These are phyloP conservation scores for Myriosclerotinia curreyana DNA, from an alignment of 2,329 filamentous ascomycete species.

Conservation along the genomic window DNA sequence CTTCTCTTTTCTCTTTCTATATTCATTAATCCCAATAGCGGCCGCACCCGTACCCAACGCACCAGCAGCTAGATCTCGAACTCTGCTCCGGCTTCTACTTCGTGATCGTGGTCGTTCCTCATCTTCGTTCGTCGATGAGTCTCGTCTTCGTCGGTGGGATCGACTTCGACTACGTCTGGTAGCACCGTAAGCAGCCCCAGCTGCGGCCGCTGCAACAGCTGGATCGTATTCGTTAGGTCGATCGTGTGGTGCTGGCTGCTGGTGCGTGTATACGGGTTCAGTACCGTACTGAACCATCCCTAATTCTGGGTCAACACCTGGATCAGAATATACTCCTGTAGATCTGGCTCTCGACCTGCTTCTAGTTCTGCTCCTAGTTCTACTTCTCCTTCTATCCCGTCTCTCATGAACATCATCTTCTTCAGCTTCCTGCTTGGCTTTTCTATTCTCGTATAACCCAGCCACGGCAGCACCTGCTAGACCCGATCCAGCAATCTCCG, in stretches of 20 bases:
- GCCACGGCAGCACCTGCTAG: constrained; percentile 59
- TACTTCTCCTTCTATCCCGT: constrained; percentile 32
- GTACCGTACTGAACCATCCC: constrained; percentile 66
- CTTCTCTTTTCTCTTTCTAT: constrained; percentile 48
- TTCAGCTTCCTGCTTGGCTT: constrained; percentile 56
- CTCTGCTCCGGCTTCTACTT: constrained; percentile 45
- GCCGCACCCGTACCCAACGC: constrained; percentile 57
- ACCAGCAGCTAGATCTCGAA: constrained; percentile 55
- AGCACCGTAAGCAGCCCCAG: constrained; percentile 33
- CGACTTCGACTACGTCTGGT: constrained; percentile 31
- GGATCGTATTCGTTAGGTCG: constrained; percentile 26
- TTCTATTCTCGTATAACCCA: constrained; percentile 58
- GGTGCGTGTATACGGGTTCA: constrained; percentile 50
- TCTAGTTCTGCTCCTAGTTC: constrained; percentile 36
- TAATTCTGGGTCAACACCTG: constrained; percentile 60
- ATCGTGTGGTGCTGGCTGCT: constrained; percentile 36
- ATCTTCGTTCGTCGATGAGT: constrained; percentile 33
- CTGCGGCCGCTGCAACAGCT: constrained; percentile 28
- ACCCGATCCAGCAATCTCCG: constrained; percentile 59
- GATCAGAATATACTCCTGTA: constrained; percentile 47
- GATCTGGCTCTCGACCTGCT: constrained; percentile 50
- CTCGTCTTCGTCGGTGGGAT: constrained; percentile 26
- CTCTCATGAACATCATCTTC: constrained; percentile 36
- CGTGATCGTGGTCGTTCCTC: constrained; percentile 30
- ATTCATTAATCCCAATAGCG: constrained; percentile 61